Base-by-base conservation (phyloP, 2,329 filamentous ascomycete species). In the Penicillium sp. region DNA sequence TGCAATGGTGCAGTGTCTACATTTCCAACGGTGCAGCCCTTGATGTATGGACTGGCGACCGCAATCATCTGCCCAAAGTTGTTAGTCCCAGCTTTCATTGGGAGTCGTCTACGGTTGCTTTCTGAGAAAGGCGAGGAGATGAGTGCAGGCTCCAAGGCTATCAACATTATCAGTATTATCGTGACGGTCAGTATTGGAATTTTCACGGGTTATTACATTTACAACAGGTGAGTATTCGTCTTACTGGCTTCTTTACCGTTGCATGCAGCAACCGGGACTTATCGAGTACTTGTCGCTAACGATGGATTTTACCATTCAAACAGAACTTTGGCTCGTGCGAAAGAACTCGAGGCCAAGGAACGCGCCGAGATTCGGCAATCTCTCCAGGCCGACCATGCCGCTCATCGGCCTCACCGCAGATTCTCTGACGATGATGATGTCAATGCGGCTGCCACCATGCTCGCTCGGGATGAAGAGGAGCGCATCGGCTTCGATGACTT, bases 1-100 rank as follows among this genome's bases (percentile, higher is more conserved):
- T 93, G 91, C 74, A 99, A 99, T 75, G 95, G 93, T 55, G 96
- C 96, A 63, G 87, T 99, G 59, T 92, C 92, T 33, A 98, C 95
- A 1, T 93, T 99, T 64, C 93, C 93, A 2, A 96, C 91, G 35
- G 91, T 99, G 37, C 85, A 89, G 26, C 91, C 91, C 44, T 76
- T 85, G 63, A 86, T 86, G 51, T 98, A 96, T 79, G 89, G 89
- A 35, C 76, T 93, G 50, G 94, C 95, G 6, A 98, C 94, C 0
- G 89, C 91, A 2, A 81, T 94, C 17, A 89, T 93, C 12, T 88
- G 85, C 15, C 95, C 95, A 7, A 99, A 98, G 73, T 83, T 99
- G 19, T 83, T 98, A 62, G 88, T 99, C 55, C 92, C 96, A 74
- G 88, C 96, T 70, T 99, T 97, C 79, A 92, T 99, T 71, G 95